Percentiles rank a stretch among this genome's conserved stretches.
Evolutionary conservation across 2,329 filamentous ascomycete species (phyloP).

Genomic region (Acrocalymma vagum): DNA sequence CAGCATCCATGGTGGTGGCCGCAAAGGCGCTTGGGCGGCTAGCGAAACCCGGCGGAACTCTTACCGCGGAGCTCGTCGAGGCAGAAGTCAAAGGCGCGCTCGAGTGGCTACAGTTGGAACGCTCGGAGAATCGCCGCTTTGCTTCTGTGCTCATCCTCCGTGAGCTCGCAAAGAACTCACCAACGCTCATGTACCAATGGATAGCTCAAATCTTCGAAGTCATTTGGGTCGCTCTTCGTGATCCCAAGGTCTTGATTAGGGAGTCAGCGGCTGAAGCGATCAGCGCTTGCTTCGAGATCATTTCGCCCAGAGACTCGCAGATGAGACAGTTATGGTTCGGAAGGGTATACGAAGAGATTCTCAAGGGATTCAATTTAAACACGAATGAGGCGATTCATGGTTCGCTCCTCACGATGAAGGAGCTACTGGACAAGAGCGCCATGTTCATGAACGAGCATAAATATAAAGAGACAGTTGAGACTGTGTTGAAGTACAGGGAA

Average conservation of each 20-base stretch:
- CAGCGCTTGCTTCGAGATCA: slow-evolving; percentile 94
- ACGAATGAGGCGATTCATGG: slow-evolving; percentile 91
- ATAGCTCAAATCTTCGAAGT: slow-evolving; percentile 95
- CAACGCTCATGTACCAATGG: slow-evolving; percentile 94
- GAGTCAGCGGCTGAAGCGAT: slow-evolving; percentile 92
- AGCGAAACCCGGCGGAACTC: slow-evolving; percentile 88
- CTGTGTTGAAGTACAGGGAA: slow-evolving; percentile 91
- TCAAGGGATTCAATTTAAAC: slow-evolving; percentile 76
- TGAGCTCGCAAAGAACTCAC: slow-evolving; percentile 90
- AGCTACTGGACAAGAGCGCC: slow-evolving; percentile 90
- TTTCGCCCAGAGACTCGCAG: slow-evolving; percentile 88
- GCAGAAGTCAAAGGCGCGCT: slow-evolving; percentile 95
- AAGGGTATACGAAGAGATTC: slow-evolving; percentile 87
- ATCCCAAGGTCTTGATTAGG: slow-evolving; percentile 88
- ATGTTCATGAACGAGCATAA: slow-evolving; percentile 97
- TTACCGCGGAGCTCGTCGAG: slow-evolving; percentile 95
- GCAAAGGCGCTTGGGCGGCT: slow-evolving; percentile 89
- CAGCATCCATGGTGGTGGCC: slow-evolving; percentile 87
- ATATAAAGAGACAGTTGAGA: slow-evolving; percentile 91
- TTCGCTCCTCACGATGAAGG: slow-evolving; percentile 91
- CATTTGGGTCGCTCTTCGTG: slow-evolving; percentile 93
- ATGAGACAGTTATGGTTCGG: slow-evolving; percentile 89
- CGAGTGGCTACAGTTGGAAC: slow-evolving; percentile 95
- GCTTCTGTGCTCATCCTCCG: slow-evolving; percentile 90
- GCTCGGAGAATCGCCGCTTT: slow-evolving; percentile 91